phyloP scores from a whole-genome alignment of 208 protist genomes.

The Trypanosoma rangeli region DNA sequence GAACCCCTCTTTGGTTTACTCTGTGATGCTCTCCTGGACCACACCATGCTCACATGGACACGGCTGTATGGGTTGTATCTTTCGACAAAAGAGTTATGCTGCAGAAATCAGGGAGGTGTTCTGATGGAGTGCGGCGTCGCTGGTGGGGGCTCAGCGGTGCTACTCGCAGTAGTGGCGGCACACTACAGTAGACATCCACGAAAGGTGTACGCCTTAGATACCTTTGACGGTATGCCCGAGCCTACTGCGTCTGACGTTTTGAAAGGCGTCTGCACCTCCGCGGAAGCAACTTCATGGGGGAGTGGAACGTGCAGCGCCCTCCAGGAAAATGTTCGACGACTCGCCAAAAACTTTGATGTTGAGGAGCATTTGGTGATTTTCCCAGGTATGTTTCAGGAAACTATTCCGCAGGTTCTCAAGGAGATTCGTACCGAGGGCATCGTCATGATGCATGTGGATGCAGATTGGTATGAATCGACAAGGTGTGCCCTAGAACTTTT shows the following conservation, averaged over 20 bases:
- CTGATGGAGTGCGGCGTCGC: constrained; percentile 80
- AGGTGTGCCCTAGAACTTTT: constrained; percentile 41
- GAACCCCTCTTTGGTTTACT: constrained; percentile 70
- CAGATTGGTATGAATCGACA: constrained; percentile 83
- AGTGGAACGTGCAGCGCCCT: constrained; percentile 61
- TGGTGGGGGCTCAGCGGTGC: constrained; percentile 61
- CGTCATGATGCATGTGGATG: constrained; percentile 68
- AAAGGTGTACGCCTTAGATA: constrained; percentile 69
- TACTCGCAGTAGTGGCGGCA: constrained; percentile 58
- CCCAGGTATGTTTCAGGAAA: constrained; percentile 49
- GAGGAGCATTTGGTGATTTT: constrained; percentile 51
- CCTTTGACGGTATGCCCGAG: constrained; percentile 69
- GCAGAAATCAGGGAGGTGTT: constrained; percentile 13
- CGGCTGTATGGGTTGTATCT: constrained; percentile 61
- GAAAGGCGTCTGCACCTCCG: constrained; percentile 5
- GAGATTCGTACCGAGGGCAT: constrained; percentile 33
- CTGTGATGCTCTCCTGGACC: constrained; percentile 68
- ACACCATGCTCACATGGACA: constrained; percentile 82
- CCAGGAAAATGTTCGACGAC: constrained; percentile 34
- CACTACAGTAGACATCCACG: constrained; percentile 20
- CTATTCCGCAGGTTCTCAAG: constrained; percentile 45
- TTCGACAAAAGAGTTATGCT: constrained; percentile 25
- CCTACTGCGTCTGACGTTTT: constrained; percentile 42
- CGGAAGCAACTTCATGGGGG: constrained; percentile 46
- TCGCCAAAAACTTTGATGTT: constrained; percentile 64